Evolutionary conservation across 192 early-diverging fungal genomes (phyloP).

Genomic region (Entomortierella chlamydospora): DNA sequence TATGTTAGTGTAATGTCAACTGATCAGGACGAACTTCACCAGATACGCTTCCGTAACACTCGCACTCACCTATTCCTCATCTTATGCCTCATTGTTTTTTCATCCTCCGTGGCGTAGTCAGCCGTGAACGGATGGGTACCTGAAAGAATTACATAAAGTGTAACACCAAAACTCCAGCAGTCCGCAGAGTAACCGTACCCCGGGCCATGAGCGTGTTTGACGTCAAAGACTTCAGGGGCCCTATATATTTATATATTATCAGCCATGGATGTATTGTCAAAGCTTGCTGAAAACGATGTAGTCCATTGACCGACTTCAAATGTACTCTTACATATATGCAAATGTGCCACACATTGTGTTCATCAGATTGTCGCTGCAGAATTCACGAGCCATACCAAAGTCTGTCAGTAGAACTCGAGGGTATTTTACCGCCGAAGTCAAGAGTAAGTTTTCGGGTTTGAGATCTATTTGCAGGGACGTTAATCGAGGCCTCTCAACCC

Average conservation of each 20-base stretch:
- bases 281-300: neutral
- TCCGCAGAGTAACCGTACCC: conserved; percentile 72
- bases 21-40: too few species aligned
- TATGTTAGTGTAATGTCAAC: too few species aligned
- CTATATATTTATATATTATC: conserved; percentile 3
- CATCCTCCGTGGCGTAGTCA: conserved; percentile 21
- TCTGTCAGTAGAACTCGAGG: conserved; percentile 85
- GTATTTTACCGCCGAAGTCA: conserved; percentile 59
- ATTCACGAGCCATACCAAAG: conserved; percentile 90
- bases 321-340: conserved; percentile 49
- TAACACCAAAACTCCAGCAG: conserved; percentile 83
- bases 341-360: conserved; percentile 92
- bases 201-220: conserved; percentile 22
- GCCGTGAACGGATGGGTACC: conserved; percentile 47
- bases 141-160: conserved; percentile 82
- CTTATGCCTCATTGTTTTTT: conserved; percentile 22
- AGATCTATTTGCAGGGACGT: conserved; percentile 53
- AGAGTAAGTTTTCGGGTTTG: conserved; percentile 80
- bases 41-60: neutral
- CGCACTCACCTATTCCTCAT: conserved; percentile 10
- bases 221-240: conserved; percentile 44
- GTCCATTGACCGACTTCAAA: neutral
- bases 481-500: neutral
- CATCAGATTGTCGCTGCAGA: conserved; percentile 79
- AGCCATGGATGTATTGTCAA: neutral